A percentile compares a stretch with the other conserved stretches of the same genome.
These are phyloP conservation scores for Stenogyne calaminthoides DNA, from an alignment of 305 asterid genomes.

Conservation along the genomic window DNA sequence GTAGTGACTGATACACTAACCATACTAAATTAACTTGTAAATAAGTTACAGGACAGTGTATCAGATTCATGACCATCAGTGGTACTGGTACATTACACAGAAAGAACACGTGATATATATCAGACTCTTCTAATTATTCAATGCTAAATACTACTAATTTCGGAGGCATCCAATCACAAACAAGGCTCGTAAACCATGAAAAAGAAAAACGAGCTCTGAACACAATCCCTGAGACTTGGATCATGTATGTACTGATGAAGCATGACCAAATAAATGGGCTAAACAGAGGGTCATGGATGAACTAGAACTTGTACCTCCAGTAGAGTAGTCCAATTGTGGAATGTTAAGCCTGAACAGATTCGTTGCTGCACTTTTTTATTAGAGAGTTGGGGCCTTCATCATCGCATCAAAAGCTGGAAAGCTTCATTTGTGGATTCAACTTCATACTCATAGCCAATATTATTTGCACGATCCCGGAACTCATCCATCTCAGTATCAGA, in stretches of 20 bases:
- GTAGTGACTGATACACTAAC: background rate
- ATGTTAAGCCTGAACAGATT: background rate
- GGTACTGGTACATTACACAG: constrained; percentile 21
- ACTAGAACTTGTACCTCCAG: background rate
- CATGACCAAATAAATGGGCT: background rate
- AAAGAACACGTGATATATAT: background rate
- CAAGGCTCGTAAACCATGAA: background rate
- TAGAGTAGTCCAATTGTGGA: background rate
- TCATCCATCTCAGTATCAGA: constrained; percentile 56
- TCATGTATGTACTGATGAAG: constrained; percentile 4
- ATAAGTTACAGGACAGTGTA: too few relatives aligned
- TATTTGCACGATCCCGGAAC: constrained; percentile 55
- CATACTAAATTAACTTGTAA: too few relatives aligned
- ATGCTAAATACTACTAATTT: background rate
- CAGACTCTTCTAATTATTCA: constrained; percentile 18
- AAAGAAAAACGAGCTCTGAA: constrained; percentile 18
- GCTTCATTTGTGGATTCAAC: constrained; percentile 69
- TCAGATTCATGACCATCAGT: too few relatives aligned
- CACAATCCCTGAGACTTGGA: background rate
- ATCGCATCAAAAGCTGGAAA: constrained; percentile 65
- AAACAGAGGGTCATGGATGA: background rate
- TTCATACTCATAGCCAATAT: constrained; percentile 68
- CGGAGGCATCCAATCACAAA: background rate
- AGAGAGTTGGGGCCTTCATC: constrained; percentile 36
- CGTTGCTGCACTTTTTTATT: background rate